Conservation (phyloP, 352 stramenopile genomes). For the Pythium rishiriense region DNA sequence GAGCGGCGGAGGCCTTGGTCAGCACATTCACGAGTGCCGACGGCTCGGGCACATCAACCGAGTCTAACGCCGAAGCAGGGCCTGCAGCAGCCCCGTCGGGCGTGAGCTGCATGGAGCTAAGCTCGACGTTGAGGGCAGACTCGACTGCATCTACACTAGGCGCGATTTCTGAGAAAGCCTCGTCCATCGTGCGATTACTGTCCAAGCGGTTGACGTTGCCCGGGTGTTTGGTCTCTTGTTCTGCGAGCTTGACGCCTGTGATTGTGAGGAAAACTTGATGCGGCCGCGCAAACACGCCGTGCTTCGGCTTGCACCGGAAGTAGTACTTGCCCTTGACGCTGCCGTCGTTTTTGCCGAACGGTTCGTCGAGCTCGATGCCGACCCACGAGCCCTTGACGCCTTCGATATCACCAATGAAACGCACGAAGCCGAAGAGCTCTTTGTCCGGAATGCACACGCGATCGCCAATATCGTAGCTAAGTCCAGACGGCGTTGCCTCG, state of each 20-base stretch:
- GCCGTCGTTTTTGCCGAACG: slow-evolving; percentile 82
- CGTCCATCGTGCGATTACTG: slow-evolving; percentile 13
- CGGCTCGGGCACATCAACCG: slow-evolving; percentile 41
- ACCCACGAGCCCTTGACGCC: slow-evolving; percentile 74
- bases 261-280: slow-evolving; percentile 79
- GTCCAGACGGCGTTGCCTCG: slow-evolving; percentile 17
- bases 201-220: neutral
- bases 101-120: slow-evolving; percentile 25
- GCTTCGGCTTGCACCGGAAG: slow-evolving; percentile 76
- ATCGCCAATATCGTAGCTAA: slow-evolving; percentile 64
- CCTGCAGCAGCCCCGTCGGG: slow-evolving; percentile 14
- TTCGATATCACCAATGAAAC: slow-evolving; percentile 72
- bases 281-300: slow-evolving; percentile 76
- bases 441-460: slow-evolving; percentile 86
- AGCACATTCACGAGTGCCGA: slow-evolving; percentile 71
- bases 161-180: slow-evolving; percentile 16
- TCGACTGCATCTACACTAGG: slow-evolving; percentile 37
- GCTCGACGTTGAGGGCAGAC: slow-evolving; percentile 25
- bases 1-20: slow-evolving; percentile 52
- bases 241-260: slow-evolving; percentile 48
- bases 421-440: slow-evolving; percentile 81
- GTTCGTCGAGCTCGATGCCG: slow-evolving; percentile 75
- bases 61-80: slow-evolving; percentile 26
- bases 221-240: slow-evolving; percentile 46
- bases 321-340: slow-evolving; percentile 81